phyloP scores from a whole-genome alignment of 2,329 filamentous ascomycete species.

The Epichloe baconii region DNA sequence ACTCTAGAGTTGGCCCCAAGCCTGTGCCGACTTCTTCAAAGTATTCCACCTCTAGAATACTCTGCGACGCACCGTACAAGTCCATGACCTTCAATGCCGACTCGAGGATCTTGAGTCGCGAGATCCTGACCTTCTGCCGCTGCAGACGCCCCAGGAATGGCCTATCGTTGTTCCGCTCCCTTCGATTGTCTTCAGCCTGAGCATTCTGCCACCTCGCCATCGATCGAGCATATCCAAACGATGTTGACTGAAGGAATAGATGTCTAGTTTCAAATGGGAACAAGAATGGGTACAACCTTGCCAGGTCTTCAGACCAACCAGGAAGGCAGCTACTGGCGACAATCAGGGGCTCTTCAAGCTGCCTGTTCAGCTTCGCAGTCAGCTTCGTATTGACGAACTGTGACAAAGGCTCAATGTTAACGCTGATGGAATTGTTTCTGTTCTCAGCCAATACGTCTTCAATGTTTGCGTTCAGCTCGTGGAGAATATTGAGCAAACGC shows the following conservation, averaged over 20 bases:
- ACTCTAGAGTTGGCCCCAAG: conserved; percentile 87
- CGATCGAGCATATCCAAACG: conserved; percentile 92
- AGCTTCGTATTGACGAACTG: conserved; percentile 99
- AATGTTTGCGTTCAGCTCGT: conserved; percentile 84
- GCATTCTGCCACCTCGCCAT: conserved; percentile 97
- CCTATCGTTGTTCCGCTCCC: conserved; percentile 77
- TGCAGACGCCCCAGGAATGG: conserved; percentile 86
- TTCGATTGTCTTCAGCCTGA: conserved; percentile 63
- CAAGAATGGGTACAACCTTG: conserved; percentile 85
- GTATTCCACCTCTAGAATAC: conserved; percentile 92
- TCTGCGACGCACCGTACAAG: conserved; percentile 90
- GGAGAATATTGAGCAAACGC: conserved; percentile 74
- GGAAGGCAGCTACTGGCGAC: conserved; percentile 95
- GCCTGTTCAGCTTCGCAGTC: conserved; percentile 92
- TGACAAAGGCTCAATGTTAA: conserved; percentile 71
- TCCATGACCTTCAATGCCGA: conserved; percentile 99
- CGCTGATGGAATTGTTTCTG: conserved; percentile 48
- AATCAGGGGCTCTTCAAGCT: conserved; percentile 90
- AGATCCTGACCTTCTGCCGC: conserved; percentile 96
- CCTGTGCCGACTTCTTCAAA: conserved; percentile 98
- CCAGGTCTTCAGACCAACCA: conserved; percentile 90
- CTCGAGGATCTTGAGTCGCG: conserved; percentile 84
- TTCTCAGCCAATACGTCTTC: conserved; percentile 80
- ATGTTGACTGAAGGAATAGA: conserved; percentile 92
- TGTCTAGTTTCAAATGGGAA: conserved; percentile 98